A percentile compares a stretch with the other conserved stretches of the same genome.
phyloP scores from a whole-genome alignment of 495 filamentous ascomycete genomes.

The Rostrohypoxylon terebratum region DNA sequence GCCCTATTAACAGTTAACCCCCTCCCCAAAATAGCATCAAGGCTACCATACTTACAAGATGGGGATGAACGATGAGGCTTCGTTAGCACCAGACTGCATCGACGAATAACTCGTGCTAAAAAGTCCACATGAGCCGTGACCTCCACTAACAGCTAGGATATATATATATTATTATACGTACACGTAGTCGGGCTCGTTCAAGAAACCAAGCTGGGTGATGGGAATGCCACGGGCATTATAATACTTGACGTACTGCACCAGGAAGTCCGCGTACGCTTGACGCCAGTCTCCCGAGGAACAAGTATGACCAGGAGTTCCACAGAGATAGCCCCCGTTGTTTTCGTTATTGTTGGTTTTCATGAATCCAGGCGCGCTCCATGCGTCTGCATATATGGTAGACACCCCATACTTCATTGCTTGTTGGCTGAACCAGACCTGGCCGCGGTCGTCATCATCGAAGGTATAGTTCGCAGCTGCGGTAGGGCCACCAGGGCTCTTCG shows the following conservation, averaged over 20 bases:
- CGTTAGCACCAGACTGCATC: slow-evolving; percentile 58
- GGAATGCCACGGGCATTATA: slow-evolving; percentile 61
- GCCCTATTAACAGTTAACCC: too few species aligned
- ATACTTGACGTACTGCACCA: slow-evolving; percentile 64
- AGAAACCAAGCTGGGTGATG: slow-evolving; percentile 64
- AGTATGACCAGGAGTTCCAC: slow-evolving; percentile 59
- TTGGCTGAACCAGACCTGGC: slow-evolving; percentile 64
- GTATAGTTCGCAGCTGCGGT: slow-evolving; percentile 53
- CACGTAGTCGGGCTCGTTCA: slow-evolving; percentile 68
- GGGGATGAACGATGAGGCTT: slow-evolving; percentile 66
- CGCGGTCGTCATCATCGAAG: slow-evolving; percentile 61
- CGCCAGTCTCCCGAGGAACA: slow-evolving; percentile 66
- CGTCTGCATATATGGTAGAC: slow-evolving; percentile 63
- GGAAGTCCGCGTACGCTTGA: slow-evolving; percentile 66
- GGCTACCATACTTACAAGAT: slow-evolving; percentile 46
- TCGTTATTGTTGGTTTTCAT: slow-evolving; percentile 68
- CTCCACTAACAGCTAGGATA: neutral
- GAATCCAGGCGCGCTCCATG: slow-evolving; percentile 67
- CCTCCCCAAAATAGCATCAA: slow-evolving; percentile 45
- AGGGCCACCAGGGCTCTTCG: slow-evolving; percentile 53
- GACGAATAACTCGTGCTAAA: slow-evolving; percentile 56
- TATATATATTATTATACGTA: too few species aligned
- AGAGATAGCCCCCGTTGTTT: slow-evolving; percentile 62
- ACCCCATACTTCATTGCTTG: slow-evolving; percentile 60
- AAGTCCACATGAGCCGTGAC: neutral